Conservation (phyloP, 225 moss, liverwort and hornwort genomes). For the Pseudoscleropodium purum region DNA sequence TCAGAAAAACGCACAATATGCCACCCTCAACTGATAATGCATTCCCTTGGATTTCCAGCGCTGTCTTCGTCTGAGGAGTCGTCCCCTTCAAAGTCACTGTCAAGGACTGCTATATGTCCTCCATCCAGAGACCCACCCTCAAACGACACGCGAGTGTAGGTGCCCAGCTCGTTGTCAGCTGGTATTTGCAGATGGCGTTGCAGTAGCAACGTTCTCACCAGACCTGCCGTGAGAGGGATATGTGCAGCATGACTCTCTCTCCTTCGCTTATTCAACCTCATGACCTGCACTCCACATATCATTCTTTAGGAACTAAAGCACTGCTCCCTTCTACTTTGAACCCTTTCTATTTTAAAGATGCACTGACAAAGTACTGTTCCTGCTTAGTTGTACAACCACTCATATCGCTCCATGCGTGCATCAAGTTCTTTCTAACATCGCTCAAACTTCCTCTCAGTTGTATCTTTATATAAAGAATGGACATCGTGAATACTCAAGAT, state of each 20-base stretch:
- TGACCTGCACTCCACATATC: conserved; percentile 29
- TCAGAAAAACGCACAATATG: background rate
- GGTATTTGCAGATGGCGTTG: conserved; percentile 52
- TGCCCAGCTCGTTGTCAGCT: conserved; percentile 34
- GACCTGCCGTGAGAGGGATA: conserved; percentile 35
- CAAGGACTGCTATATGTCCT: conserved; percentile 34
- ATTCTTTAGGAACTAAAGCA: background rate
- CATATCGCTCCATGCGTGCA: background rate
- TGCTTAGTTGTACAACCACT: background rate
- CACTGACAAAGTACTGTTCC: background rate
- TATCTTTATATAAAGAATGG: background rate
- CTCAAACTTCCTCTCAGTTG: background rate
- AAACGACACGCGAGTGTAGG: conserved; percentile 34
- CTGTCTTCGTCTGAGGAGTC: conserved; percentile 63
- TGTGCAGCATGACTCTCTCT: conserved; percentile 46
- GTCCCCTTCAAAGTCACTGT: conserved; percentile 64
- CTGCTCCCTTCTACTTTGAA: background rate
- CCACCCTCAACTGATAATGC: conserved; percentile 57
- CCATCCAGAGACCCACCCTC: conserved; percentile 54
- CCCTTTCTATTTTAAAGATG: background rate
- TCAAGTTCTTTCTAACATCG: background rate
- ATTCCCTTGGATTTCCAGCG: conserved; percentile 62
- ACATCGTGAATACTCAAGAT: background rate
- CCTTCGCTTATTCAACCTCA: conserved; percentile 58
- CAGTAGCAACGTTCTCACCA: conserved; percentile 62